A percentile compares a stretch with the other conserved stretches of the same genome.
These are phyloP conservation scores for Zygosaccharomyces sapae DNA, from an alignment of 1,139 yeast species.

Conservation along the genomic window DNA sequence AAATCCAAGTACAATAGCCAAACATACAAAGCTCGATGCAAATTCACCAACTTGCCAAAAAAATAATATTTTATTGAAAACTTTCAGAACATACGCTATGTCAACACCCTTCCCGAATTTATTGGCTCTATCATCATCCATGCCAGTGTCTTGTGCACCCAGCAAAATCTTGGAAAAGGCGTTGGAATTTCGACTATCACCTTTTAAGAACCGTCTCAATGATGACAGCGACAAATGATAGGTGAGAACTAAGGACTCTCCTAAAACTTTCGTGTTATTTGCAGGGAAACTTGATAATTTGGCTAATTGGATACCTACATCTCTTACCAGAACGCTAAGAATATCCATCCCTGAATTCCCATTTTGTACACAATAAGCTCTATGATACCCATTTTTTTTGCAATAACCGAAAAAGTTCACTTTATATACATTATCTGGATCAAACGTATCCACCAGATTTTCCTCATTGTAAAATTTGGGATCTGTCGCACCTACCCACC, in stretches of 20 bases:
- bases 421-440: slow-evolving; percentile 22
- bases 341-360: slow-evolving; percentile 29
- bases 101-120: slow-evolving; percentile 18
- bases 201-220: slow-evolving; percentile 16
- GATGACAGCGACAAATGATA: slow-evolving; percentile 23
- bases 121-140: slow-evolving; percentile 5
- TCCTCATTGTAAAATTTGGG: slow-evolving; percentile 26
- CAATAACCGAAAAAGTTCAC: slow-evolving; percentile 33
- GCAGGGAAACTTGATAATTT: slow-evolving; percentile 19
- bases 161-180: slow-evolving; percentile 16
- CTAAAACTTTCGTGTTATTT: slow-evolving; percentile 23
- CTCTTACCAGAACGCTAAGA: slow-evolving; percentile 27
- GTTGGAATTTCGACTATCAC: slow-evolving; percentile 16
- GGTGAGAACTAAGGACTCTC: slow-evolving; percentile 27
- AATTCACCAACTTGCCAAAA: slow-evolving; percentile 14
- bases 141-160: slow-evolving; percentile 9
- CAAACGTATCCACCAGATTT: slow-evolving; percentile 29
- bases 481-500: slow-evolving; percentile 27
- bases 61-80: slow-evolving; percentile 15
- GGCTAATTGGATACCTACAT: slow-evolving; percentile 33
- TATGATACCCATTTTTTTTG: slow-evolving; percentile 17
- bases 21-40: slow-evolving; percentile 8
- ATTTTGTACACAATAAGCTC: slow-evolving; percentile 26
- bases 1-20: slow-evolving; percentile 12
- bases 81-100: slow-evolving; percentile 15